A percentile compares a stretch with the other conserved stretches of the same genome.
These are phyloP conservation scores for Hansenula anomala DNA, from an alignment of 1,139 yeast genomes.

Conservation along the genomic window DNA sequence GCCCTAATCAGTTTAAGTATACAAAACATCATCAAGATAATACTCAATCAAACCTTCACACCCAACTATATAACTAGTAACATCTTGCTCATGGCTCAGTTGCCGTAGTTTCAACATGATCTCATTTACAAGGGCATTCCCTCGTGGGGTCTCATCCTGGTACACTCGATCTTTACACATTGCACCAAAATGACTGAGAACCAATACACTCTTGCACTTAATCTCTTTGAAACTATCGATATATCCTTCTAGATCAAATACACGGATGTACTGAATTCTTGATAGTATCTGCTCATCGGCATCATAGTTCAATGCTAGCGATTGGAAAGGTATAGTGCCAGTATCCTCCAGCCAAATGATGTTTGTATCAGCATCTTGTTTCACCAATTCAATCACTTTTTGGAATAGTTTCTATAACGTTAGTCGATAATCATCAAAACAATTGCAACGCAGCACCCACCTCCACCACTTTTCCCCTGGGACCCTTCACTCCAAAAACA, in stretches of 20 bases:
- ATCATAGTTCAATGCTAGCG: background rate
- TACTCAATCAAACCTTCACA: background rate
- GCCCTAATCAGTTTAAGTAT: background rate
- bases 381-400: background rate
- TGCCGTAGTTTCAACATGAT: constrained; percentile 6
- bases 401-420: background rate
- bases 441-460: background rate
- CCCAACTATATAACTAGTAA: constrained; percentile 6
- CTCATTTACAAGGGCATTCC: constrained; percentile 6
- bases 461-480: background rate
- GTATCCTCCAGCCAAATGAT: constrained; percentile 1
- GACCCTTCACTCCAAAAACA: background rate
- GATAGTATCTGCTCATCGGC: background rate
- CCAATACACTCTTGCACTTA: background rate
- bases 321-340: background rate
- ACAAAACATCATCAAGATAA: background rate
- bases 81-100: background rate
- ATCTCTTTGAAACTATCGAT: background rate
- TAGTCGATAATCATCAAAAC: background rate
- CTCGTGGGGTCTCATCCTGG: background rate
- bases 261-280: background rate
- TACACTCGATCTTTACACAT: background rate
- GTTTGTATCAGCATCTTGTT: background rate
- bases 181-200: background rate
- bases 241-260: background rate